Evolutionary conservation across 306 rosid genomes (phyloP), one percentile per base, ranked within the genome.

Genomic region (Castanea mollissima): DNA sequence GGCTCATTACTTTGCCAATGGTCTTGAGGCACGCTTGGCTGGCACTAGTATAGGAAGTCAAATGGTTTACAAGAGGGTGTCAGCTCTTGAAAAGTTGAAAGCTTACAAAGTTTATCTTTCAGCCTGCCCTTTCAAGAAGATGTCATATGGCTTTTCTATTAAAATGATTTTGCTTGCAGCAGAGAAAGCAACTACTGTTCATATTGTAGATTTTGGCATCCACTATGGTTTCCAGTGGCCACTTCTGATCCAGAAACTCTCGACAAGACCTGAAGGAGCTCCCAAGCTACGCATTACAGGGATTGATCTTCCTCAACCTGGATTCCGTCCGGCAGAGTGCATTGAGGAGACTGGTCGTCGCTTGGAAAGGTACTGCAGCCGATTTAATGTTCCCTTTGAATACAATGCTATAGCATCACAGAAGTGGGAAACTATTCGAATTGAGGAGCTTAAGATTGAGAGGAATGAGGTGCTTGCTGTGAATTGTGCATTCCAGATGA

Each of bases 221-320:
- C 82, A 76, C 69, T 90, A 93, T 74, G 98, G 97, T 72, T 93
- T 79, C 69, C 93, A 91, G 21, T 91, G 97, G 97, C 94, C 98
- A 0, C 84, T 85, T 84, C 91, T 93, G 2, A 83, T 93, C 59
- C 82, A 86, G 5, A 19, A 0, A 6, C 92, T 93, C 35, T 82
- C 97, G 9, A 14, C 51, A 32, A 83, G 92, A 65, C 76, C 69
- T 2, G 88, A 83, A 1, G 95, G 93, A 19, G 87, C 59, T 85
- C 83, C 19, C 31, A 83, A 78, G 83, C 81, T 86, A 59, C 85
- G 87, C 6, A 83, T 86, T 69, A 93, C 98, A 0, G 98, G 95
- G 74, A 91, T 93, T 67, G 97, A 93, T 70, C 62, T 86, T 82
- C 98, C 98, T 16, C 92, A 90, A 69, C 80, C 85, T 3, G 97